Evolutionary conservation across 2,329 filamentous ascomycete species (phyloP), one percentile per base, ranked within the genome.

Genomic region (Xylaria digitata): DNA sequence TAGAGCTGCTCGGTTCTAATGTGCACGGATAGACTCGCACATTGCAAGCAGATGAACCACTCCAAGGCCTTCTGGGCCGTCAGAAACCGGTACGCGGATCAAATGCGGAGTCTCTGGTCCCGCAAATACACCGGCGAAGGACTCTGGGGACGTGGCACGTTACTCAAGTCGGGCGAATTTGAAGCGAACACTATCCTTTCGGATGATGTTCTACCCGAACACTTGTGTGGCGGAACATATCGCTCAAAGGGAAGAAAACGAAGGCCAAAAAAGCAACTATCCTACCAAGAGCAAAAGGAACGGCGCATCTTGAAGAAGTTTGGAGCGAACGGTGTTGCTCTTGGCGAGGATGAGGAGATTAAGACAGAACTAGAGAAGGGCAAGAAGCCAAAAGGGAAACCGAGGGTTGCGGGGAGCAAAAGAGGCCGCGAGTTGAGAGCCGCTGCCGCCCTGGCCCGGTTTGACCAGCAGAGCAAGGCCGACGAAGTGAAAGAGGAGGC

Each of bases 11-110:
- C 23, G 1, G 15, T 63, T 37, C 46, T 68, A 34, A 65, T 40
- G 49, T 0, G 30, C 30, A 23, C 11, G n/a, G 30, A 58, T 34
- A 84, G 84, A 75, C 82, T 96, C 34, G 93, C 93, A 2, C 93
- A 96, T 78, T 94, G 92, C 83, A 91, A 92, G 78, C 90, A 97
- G 77, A 97, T 97, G 94, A 96, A 97, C 77, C 93, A 97, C 77
- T 91, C 89, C 1, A 85, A 87, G 62, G 88, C 87, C 2, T 97
- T 97, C 75, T 97, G 93, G 93, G 86, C 86, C 9, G 90, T 94
- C 19, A 84, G 93, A 53, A 92, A 96, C 77, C 80, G 83, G 48
- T 96, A 92, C 75, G 90, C 92, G 1, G 84, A 83, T 8, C 86
- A 93, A 62, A 89, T 97, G 86, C 87, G 89, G 69, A 83, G 72